Base-by-base conservation (phyloP, 1,284 basidiomycete species). In the Boletus sp. region DNA sequence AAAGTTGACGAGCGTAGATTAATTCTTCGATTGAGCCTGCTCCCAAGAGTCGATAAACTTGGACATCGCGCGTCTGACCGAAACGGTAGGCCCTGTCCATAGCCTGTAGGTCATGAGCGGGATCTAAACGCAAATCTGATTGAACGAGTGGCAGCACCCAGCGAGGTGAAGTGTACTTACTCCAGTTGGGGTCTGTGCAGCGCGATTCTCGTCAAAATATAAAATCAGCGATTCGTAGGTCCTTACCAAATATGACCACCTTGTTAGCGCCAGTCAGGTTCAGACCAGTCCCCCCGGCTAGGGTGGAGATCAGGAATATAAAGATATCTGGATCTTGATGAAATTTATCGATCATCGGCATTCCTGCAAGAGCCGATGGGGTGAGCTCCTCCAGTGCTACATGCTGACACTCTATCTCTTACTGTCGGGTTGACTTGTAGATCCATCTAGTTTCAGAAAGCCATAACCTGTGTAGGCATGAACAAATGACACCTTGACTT, bases 1-100 rank as follows among this genome's bases (percentile, higher is more conserved):
- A 92, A 8, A 93, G 76, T 66, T 93, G 91, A 5, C 90, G 80
- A 0, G 86, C 86, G 57, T 91, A 91, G 26, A 92, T 88, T 33
- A 89, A 68, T 61, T 89, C 90, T 61, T 94, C 91, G 16, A 94
- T 79, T 1, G 91, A 91, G 5, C 91, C 91, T 4, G 88, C 87
- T 2, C 87, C 90, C 13, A 95, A 75, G 10, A 96, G 74, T 34
- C 91, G 82, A 60, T 86, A 90, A 0, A 95, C 91, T 0, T 80
- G 76, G 7, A 96, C 93, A 54, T 94, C 86, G 26, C 90, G 83
- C 1, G 78, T 84, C 66, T 96, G 92, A 3, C 92, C 93, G 52
- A 92, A 89, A 2, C 91, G 80, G 61, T 91, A 94, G 1, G 90
- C 90, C 49, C 90, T 80, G 55, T 94, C 92, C 84, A 90, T 90